Conservation (phyloP, 1,139 yeast genomes). For the Yamadazyma trypodendri region DNA sequence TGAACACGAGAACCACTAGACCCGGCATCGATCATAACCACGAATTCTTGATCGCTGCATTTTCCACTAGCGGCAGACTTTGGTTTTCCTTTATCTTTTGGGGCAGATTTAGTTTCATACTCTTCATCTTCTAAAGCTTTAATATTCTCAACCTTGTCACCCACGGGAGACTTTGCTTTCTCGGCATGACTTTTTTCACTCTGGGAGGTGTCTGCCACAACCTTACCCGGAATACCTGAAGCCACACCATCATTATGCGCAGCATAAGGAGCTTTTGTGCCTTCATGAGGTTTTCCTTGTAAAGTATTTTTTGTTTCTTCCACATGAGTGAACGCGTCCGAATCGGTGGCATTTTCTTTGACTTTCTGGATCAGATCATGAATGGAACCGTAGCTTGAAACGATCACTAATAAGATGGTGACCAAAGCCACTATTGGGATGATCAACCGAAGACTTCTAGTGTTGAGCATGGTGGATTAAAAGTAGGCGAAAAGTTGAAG, state of each 20-base stretch:
- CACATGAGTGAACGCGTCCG: constrained; percentile 15
- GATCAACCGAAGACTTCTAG: constrained; percentile 38
- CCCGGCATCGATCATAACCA: constrained; percentile 95
- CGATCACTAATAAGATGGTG: constrained; percentile 35
- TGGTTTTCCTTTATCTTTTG: background rate
- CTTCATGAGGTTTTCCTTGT: constrained; percentile 34
- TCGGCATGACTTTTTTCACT: constrained; percentile 16
- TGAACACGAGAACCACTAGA: constrained; percentile 96
- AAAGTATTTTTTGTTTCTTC: constrained; percentile 30
- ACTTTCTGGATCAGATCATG: constrained; percentile 26
- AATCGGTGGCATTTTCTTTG: constrained; percentile 27
- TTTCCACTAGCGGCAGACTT: background rate
- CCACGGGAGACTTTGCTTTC: constrained; percentile 9
- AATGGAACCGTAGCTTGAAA: constrained; percentile 31
- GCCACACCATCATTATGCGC: constrained; percentile 10
- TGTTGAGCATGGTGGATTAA: constrained; percentile 32
- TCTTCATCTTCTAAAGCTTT: constrained; percentile 4
- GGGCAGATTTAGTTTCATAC: background rate
- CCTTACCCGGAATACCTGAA: constrained; percentile 6
- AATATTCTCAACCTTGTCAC: constrained; percentile 2
- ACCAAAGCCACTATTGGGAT: constrained; percentile 36
- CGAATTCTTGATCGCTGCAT: constrained; percentile 44
- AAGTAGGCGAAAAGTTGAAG: background rate
- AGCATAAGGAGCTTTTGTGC: constrained; percentile 37
- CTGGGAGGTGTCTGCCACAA: constrained; percentile 17